Conservation (phyloP, 306 rosid species). For the Cicer cuneatum region DNA sequence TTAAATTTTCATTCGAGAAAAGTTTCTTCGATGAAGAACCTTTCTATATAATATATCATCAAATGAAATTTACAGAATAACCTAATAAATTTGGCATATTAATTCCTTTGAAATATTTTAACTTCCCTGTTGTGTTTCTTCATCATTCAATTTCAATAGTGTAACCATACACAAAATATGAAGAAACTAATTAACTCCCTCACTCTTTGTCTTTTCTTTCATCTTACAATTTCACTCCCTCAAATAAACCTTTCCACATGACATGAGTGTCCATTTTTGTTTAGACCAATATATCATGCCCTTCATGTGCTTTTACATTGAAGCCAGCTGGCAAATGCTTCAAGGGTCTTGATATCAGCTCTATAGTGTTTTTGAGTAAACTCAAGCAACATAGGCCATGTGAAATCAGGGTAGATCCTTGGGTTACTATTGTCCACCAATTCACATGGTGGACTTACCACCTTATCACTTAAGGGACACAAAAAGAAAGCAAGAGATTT, state of each 20-base stretch:
- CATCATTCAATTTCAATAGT: conserved; percentile 48
- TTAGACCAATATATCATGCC: conserved; percentile 9
- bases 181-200: conserved; percentile 45
- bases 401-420: conserved; percentile 88
- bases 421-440: conserved; percentile 67
- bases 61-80: conserved; percentile 50
- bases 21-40: conserved; percentile 40
- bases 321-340: conserved; percentile 76
- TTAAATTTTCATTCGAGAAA: conserved; percentile 34
- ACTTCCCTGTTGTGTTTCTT: conserved; percentile 53
- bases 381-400: conserved; percentile 89
- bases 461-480: conserved; percentile 83
- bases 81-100: conserved; percentile 54
- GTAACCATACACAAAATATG: conserved; percentile 36
- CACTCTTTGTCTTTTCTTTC: conserved; percentile 22
- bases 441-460: conserved; percentile 83
- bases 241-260: conserved; percentile 17
- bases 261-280: conserved; percentile 37
- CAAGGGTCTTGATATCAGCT: conserved; percentile 90
- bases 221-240: background rate
- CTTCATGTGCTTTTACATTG: conserved; percentile 44
- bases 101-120: conserved; percentile 49
- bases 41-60: conserved; percentile 42
- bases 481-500: conserved; percentile 95
- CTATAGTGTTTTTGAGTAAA: conserved; percentile 93